Conservation (phyloP, 2,329 filamentous ascomycete species). For the Fusarium temperatum region DNA sequence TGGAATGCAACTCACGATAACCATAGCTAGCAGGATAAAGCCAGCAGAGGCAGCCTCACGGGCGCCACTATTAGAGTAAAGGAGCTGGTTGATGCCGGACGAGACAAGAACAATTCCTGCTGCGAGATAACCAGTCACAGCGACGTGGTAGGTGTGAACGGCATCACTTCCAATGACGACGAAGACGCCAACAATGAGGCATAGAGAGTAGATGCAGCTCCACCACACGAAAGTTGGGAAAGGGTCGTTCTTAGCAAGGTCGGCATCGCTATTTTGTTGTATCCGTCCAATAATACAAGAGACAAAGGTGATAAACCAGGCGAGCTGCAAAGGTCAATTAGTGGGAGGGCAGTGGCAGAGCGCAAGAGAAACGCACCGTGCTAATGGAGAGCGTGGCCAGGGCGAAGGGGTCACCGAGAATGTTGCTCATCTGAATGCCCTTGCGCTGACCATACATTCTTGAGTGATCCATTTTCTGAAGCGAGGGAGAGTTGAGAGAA, state of each 20-base stretch:
- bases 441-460: constrained; percentile 65
- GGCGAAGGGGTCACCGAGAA: constrained; percentile 95
- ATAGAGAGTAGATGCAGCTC: constrained; percentile 85
- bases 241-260: constrained; percentile 27
- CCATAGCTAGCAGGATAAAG: constrained; percentile 93
- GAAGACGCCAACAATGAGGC: constrained; percentile 81
- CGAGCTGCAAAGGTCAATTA: constrained; percentile 68
- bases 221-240: constrained; percentile 96
- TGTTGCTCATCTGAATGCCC: constrained; percentile 83
- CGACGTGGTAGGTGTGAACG: constrained; percentile 88
- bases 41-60: constrained; percentile 90
- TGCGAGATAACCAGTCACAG: constrained; percentile 86
- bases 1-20: constrained; percentile 72
- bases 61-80: constrained; percentile 78
- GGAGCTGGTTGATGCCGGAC: constrained; percentile 84
- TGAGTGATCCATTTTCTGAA: constrained; percentile 82
- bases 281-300: constrained; percentile 79
- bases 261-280: constrained; percentile 51
- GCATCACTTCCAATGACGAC: constrained; percentile 86
- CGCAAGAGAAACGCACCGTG: constrained; percentile 68
- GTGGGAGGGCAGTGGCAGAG: not conserved
- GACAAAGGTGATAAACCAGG: constrained; percentile 94
- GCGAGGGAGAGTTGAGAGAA: constrained; percentile 76
- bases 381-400: constrained; percentile 93
- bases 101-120: constrained; percentile 86